Percentiles rank a stretch among this genome's conserved stretches.
Conservation (phyloP, 2,329 filamentous ascomycete species). For the Venturia carpophila region DNA sequence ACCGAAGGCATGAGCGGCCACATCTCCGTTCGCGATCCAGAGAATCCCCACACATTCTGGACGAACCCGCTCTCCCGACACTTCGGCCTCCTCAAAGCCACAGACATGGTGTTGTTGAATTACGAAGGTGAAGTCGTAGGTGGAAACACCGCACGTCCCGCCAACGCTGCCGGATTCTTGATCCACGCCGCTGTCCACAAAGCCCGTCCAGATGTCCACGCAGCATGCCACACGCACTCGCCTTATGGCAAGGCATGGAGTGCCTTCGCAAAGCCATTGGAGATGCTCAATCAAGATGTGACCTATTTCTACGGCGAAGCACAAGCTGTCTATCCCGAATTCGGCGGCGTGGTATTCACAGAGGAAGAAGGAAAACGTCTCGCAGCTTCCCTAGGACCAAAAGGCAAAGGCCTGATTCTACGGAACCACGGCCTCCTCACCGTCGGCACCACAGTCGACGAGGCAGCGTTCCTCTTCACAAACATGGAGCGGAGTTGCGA, state of each 20-base stretch:
- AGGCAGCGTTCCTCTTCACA: slow-evolving; percentile 63
- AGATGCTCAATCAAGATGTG: slow-evolving; percentile 64
- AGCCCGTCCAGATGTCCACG: slow-evolving; percentile 55
- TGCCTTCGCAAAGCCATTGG: slow-evolving; percentile 54
- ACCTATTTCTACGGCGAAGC: slow-evolving; percentile 55
- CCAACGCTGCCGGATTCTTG: slow-evolving; percentile 60
- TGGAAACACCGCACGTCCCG: slow-evolving; percentile 51
- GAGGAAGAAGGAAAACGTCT: slow-evolving; percentile 58
- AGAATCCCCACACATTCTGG: slow-evolving; percentile 56
- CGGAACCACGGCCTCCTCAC: slow-evolving; percentile 67
- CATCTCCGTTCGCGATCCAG: slow-evolving; percentile 60
- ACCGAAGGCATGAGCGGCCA: slow-evolving; percentile 63
- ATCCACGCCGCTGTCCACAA: slow-evolving; percentile 64
- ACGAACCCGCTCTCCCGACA: slow-evolving; percentile 58
- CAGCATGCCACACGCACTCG: slow-evolving; percentile 63
- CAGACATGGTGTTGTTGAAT: slow-evolving; percentile 60
- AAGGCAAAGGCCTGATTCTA: slow-evolving; percentile 56
- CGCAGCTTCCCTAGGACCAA: slow-evolving; percentile 53
- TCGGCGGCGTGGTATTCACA: slow-evolving; percentile 55
- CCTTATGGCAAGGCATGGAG: slow-evolving; percentile 60
- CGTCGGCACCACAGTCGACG: slow-evolving; percentile 64
- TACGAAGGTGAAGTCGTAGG: slow-evolving; percentile 55
- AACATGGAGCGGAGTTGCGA: slow-evolving; percentile 61
- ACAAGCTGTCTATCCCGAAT: slow-evolving; percentile 57
- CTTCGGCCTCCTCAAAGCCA: slow-evolving; percentile 56